These are phyloP conservation scores for Bacterosira constricta DNA, from an alignment of 108 stramenopile species.

Conservation along the genomic window DNA sequence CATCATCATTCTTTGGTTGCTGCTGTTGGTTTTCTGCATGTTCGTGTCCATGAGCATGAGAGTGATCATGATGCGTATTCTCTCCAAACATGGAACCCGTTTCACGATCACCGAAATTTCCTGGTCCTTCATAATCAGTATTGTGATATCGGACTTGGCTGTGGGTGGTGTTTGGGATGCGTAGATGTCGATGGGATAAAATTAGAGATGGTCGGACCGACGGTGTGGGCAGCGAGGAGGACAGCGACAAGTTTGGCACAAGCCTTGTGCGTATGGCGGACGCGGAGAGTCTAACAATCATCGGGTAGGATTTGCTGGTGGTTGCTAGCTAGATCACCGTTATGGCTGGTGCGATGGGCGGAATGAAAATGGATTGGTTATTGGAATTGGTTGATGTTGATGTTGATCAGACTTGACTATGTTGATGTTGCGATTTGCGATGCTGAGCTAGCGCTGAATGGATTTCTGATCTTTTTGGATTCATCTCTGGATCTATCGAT, in stretches of 20 bases:
- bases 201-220: not conserved
- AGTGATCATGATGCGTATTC: conserved; percentile 24
- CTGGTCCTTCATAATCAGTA: conserved; percentile 45
- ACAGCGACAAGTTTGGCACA: not conserved
- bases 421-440: too few relatives aligned
- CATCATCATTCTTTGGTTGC: not conserved
- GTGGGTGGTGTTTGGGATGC: not conserved
- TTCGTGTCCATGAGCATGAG: conserved; percentile 40
- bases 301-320: not conserved
- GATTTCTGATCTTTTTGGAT: too few relatives aligned
- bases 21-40: conserved; percentile 23
- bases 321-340: too few relatives aligned
- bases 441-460: too few relatives aligned
- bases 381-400: too few relatives aligned
- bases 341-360: too few relatives aligned
- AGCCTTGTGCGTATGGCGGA: not conserved
- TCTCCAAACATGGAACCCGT: conserved; percentile 20
- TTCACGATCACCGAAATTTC: conserved; percentile 47
- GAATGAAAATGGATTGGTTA: too few relatives aligned
- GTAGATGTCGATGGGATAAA: not conserved
- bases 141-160: conserved; percentile 39
- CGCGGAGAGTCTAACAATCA: not conserved
- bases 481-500: too few relatives aligned
- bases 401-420: too few relatives aligned
- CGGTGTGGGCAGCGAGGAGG: not conserved